Conservation (phyloP, 306 rosid genomes). For the Nissolia schottii region DNA sequence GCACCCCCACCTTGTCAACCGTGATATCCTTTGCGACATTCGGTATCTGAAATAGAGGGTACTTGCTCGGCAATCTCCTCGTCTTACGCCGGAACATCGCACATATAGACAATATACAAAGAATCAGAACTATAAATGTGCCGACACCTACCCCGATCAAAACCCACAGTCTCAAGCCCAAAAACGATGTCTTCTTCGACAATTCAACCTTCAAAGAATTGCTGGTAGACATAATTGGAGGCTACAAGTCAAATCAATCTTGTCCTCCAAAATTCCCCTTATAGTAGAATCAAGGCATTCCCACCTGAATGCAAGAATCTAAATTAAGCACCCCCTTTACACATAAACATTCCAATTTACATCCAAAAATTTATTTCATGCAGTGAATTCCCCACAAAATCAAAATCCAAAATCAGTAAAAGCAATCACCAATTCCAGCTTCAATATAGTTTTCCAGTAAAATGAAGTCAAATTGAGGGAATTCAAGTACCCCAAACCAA, state of each 20-base stretch:
- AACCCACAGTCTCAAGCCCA: conserved; percentile 86
- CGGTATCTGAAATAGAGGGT: conserved; percentile 68
- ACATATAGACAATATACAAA: conserved; percentile 73
- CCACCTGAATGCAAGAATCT: conserved; percentile 44
- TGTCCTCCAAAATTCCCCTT: conserved; percentile 31
- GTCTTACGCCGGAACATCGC: conserved; percentile 72
- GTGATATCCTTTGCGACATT: conserved; percentile 73
- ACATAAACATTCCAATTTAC: conserved; percentile 7
- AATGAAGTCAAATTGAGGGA: conserved; percentile 17
- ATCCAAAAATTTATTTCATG: conserved; percentile 5
- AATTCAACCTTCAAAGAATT: conserved; percentile 54
- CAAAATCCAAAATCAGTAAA: background rate
- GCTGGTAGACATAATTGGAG: conserved; percentile 47
- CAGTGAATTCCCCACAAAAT: background rate
- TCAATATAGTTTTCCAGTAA: background rate
- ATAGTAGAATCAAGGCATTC: conserved; percentile 39
- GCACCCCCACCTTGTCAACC: conserved; percentile 73
- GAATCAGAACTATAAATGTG: conserved; percentile 72
- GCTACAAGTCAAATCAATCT: conserved; percentile 28
- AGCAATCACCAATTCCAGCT: conserved; percentile 3
- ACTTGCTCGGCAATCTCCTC: conserved; percentile 59
- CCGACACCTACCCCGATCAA: conserved; percentile 76
- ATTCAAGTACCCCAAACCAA: conserved; percentile 18
- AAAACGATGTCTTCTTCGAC: conserved; percentile 59
- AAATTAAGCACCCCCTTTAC: conserved; percentile 21